Evolutionary conservation across 2,329 filamentous ascomycete species (phyloP), one percentile per base, ranked within the genome.

Genomic region (Cordyceps militaris): DNA sequence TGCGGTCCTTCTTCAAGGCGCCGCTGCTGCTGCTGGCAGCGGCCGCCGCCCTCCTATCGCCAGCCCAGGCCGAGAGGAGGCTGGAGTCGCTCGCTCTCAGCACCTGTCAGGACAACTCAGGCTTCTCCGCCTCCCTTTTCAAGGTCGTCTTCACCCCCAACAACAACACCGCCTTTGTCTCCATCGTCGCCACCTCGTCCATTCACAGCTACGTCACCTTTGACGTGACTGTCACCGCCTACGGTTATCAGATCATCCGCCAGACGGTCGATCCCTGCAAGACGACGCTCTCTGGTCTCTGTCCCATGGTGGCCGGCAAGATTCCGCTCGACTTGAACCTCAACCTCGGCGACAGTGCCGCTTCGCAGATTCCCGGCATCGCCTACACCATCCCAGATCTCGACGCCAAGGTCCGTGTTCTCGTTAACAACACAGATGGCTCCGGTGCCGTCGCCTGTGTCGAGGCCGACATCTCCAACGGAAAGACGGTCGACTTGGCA

Each of bases 321-420:
- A 87, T 96, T 69, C 82, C 87, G 56, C 81, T 96, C 67, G 79
- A 66, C 44, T 91, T 91, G 67, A 88, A 88, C 66, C 69, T 93
- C 40, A 71, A 75, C 3, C 73, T 94, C 50, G 73, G 77, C 10
- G 64, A 72, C 13, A 75, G 79, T 24, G 82, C 87, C 40, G 74
- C 89, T 59, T 73, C 75, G 24, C 72, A 82, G 56, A 85, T 97
- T 66, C 93, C 93, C 59, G 83, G 83, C 48, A 93, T 97, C 67
- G 89, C 91, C 53, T 97, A 94, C 74, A 87, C 82, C 52, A 88
- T 97, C 44, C 93, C 93, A 49, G 93, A 97, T 78, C 80, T 97
- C 56, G 93, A 97, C 72, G 91, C 91, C 61, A 87, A 84, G 54
- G 88, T 96, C 52, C 85, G 82, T 66, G 85, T 97, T 66, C 86